Conservation (phyloP, 805 yeast genomes). For the Kodamaea laetipori region DNA sequence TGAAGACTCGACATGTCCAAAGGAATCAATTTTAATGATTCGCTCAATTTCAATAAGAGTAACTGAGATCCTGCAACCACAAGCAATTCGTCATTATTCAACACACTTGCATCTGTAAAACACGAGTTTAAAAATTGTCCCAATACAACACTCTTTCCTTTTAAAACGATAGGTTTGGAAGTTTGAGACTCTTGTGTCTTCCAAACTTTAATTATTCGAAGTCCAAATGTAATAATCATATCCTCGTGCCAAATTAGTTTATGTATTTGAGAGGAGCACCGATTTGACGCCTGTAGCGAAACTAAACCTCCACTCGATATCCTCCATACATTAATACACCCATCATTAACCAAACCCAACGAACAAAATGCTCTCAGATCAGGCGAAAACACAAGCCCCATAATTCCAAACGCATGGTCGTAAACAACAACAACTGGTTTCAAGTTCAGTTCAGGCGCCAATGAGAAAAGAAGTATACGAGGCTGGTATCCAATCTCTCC, state of each 20-base stretch:
- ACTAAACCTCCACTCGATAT: constrained; percentile 22
- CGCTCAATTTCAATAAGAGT: constrained; percentile 23
- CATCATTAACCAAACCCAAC: constrained; percentile 69
- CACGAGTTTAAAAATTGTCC: constrained; percentile 51
- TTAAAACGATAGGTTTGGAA: constrained; percentile 26
- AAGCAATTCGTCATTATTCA: constrained; percentile 37
- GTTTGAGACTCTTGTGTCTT: constrained; percentile 19
- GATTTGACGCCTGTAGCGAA: constrained; percentile 52
- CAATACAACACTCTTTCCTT: constrained; percentile 62
- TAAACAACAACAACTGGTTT: constrained; percentile 55
- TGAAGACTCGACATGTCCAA: neutral
- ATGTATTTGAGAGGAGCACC: constrained; percentile 61
- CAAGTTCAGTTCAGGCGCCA: constrained; percentile 49
- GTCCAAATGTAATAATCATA: constrained; percentile 56
- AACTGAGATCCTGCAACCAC: constrained; percentile 37
- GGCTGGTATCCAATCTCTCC: constrained; percentile 77
- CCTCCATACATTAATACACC: constrained; percentile 65
- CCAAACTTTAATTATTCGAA: constrained; percentile 67
- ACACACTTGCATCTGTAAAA: constrained; percentile 44
- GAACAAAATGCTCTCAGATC: constrained; percentile 59
- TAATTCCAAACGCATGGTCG: constrained; percentile 70
- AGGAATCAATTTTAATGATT: neutral
- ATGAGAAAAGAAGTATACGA: constrained; percentile 58
- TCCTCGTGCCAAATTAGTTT: constrained; percentile 58
- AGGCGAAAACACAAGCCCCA: constrained; percentile 56